Evolutionary conservation across 2,329 filamentous ascomycete species (phyloP), one percentile per base, ranked within the genome.

Genomic region (Orbilia blumenaviensis): DNA sequence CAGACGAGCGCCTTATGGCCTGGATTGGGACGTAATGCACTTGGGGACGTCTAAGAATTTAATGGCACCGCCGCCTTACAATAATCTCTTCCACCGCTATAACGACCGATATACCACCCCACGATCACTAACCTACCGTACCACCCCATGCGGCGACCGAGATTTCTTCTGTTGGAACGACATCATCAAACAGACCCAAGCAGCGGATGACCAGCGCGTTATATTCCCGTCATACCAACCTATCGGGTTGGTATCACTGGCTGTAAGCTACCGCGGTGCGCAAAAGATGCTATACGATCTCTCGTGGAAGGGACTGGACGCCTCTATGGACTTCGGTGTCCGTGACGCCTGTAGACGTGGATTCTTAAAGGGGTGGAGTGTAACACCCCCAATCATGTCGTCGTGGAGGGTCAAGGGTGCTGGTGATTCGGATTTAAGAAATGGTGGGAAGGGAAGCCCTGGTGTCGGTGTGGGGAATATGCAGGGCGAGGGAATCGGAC

Each of bases 141-240:
- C 48, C 9, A 44, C 48, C 7, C 73, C 73, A 5, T 77, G 73
- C 21, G 66, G 73, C 25, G 58, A 71, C 10, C 64, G 63, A 9
- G 69, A 69, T 48, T 77, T 77, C 50, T 77, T 77, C 66, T 77
- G 73, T 60, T 77, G 73, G 73, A 66, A 66, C 34, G 73, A 77
- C 42, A 77, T 77, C 27, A 64, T 77, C 23, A 71, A 77, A 23
- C 50, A 66, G n/a, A 77, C 73, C 0, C 46, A 61, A 23, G 38
- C 61, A 3, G 66, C 38, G 0, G 66, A 69, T 36, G 58, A 77
- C 10, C 60, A 77, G 46, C 64, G 73, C 3, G 66, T 77, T 8
- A 34, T 77, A 3, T 77, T 77, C 25, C 73, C 73, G 10, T 66
- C 60, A 1, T 77, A 77, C 21, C 46, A 66, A 25, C 73, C 73